Base-by-base conservation (phyloP, 2,329 filamentous ascomycete species). In the Aurifilum marmelostoma region DNA sequence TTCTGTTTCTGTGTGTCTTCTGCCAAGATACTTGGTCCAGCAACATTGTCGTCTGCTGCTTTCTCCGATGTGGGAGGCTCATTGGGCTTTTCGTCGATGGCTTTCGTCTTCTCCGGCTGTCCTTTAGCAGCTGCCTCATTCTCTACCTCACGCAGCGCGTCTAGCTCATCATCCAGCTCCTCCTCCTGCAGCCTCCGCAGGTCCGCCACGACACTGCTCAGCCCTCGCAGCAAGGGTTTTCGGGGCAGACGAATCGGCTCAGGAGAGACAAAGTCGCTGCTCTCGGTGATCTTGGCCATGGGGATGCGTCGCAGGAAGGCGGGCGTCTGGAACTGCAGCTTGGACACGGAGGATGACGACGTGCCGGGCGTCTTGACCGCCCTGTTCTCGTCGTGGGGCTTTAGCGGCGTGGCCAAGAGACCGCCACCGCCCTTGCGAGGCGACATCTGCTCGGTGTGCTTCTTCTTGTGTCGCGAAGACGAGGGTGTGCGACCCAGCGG, bases 181-280 rank as follows among this genome's bases (percentile, higher is more conserved):
- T 92, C 87, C 65, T 93, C 90, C 76, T 93, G 89, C 67, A 92
- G 83, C 75, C 88, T 89, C 71, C 90, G 85, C 72, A 95, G 81
- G 32, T 87, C 87, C 27, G 90, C 89, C 29, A 95, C 89, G 72
- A 94, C 90, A 71, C 88, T 89, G 76, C 91, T 94, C 67, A 96
- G 79, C 37, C 90, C 91, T 68, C 91, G 85, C 1, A 88, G 87
- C n/a, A 92, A 79, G 11, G 88, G 86, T 73, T 88, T 89, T 54
- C 83, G 83, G 2, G 87, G 89, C 34, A 89, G 77, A 47, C 84
- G 80, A 3, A 87, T 75, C 0, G 85, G 86, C 3, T 81, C 80
- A 0, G 84, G 81, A 2, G 79, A 81, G n/a, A 80, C 77, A 68
- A 84, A 84, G 65, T 83, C 77, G 37, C 80, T 83, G 68, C 87